phyloP scores from a whole-genome alignment of 2,329 filamentous ascomycete species.

The Clarireedia hainanense region DNA sequence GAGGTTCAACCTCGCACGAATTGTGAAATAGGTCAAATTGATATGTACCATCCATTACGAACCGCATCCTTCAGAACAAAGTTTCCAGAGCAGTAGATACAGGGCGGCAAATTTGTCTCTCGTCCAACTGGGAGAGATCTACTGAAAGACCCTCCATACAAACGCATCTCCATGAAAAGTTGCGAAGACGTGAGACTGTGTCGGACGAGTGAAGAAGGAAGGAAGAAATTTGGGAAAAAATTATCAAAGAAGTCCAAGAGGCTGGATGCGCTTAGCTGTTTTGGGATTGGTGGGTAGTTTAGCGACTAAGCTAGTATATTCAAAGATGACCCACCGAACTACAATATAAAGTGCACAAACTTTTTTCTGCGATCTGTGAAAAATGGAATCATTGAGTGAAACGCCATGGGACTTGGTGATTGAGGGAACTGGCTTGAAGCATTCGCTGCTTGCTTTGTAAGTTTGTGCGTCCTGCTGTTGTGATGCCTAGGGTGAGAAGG shows the following conservation, averaged over 20 bases:
- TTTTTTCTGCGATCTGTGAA: slow-evolving; percentile 9
- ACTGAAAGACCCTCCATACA: slow-evolving; percentile 44
- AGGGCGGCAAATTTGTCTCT: slow-evolving; percentile 60
- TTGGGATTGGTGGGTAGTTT: not conserved
- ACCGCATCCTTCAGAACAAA: slow-evolving; percentile 66
- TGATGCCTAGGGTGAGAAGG: not conserved
- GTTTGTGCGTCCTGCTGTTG: slow-evolving; percentile 21
- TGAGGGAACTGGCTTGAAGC: slow-evolving; percentile 67
- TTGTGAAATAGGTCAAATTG: no score
- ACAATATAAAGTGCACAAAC: slow-evolving; percentile 10
- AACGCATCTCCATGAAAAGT: slow-evolving; percentile 28
- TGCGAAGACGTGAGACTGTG: slow-evolving; percentile 31
- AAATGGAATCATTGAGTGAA: slow-evolving; percentile 68
- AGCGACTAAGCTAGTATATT: slow-evolving; percentile 3
- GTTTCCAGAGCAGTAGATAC: slow-evolving; percentile 85
- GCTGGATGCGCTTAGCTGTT: slow-evolving; percentile 5
- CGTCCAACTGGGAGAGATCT: slow-evolving; percentile 48
- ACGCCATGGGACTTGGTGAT: slow-evolving; percentile 75
- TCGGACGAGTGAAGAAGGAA: slow-evolving; percentile 33
- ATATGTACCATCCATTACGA: slow-evolving; percentile 72
- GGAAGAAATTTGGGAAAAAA: slow-evolving; percentile 20
- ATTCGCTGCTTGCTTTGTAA: slow-evolving; percentile 74
- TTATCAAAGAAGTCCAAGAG: slow-evolving; percentile 11
- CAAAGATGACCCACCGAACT: slow-evolving; percentile 3
- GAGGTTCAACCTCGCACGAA: not conserved